Percentiles rank a stretch among this genome's conserved stretches.
Evolutionary conservation across 805 yeast genomes (phyloP).

Genomic region (Tetrapisispora pingtungensis): DNA sequence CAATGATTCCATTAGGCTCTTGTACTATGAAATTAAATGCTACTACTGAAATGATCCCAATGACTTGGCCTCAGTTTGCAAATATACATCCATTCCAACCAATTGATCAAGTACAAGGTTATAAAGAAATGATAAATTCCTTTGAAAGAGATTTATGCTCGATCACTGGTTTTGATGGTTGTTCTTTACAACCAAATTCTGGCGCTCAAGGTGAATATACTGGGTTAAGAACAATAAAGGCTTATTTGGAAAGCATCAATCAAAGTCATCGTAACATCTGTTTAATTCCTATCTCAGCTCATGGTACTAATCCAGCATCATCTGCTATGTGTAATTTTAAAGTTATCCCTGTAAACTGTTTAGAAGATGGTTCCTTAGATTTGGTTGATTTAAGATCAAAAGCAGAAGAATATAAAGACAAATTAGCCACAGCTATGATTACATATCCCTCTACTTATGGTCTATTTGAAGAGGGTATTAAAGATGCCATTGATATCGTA

Average conservation of each 20-base stretch:
- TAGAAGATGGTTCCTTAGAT: slow-evolving; percentile 77
- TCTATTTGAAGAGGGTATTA: slow-evolving; percentile 85
- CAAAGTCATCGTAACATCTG: slow-evolving; percentile 73
- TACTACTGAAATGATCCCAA: slow-evolving; percentile 88
- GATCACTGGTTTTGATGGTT: slow-evolving; percentile 86
- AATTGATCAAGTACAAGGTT: slow-evolving; percentile 78
- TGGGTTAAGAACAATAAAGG: slow-evolving; percentile 77
- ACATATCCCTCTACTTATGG: slow-evolving; percentile 98
- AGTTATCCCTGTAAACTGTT: slow-evolving; percentile 87
- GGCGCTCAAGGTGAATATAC: slow-evolving; percentile 99
- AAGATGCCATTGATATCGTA: slow-evolving; percentile 72
- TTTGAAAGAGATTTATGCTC: slow-evolving; percentile 78
- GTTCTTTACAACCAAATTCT: slow-evolving; percentile 91
- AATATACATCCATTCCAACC: slow-evolving; percentile 92
- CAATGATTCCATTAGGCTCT: slow-evolving; percentile 96
- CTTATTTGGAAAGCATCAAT: slow-evolving; percentile 63
- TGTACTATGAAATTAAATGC: slow-evolving; percentile 97
- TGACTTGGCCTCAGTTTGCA: slow-evolving; percentile 89
- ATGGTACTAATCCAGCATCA: slow-evolving; percentile 97
- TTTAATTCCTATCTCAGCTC: slow-evolving; percentile 93
- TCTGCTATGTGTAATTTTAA: slow-evolving; percentile 95
- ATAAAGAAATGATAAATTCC: slow-evolving; percentile 61
- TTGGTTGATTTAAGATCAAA: slow-evolving; percentile 62
- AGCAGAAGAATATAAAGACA: slow-evolving; percentile 56
- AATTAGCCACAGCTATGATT: slow-evolving; percentile 87